Percentiles rank a stretch among this genome's conserved stretches.
Evolutionary conservation across 768 basidiomycete species (phyloP).

Genomic region (Pleurotus tuoliensis): DNA sequence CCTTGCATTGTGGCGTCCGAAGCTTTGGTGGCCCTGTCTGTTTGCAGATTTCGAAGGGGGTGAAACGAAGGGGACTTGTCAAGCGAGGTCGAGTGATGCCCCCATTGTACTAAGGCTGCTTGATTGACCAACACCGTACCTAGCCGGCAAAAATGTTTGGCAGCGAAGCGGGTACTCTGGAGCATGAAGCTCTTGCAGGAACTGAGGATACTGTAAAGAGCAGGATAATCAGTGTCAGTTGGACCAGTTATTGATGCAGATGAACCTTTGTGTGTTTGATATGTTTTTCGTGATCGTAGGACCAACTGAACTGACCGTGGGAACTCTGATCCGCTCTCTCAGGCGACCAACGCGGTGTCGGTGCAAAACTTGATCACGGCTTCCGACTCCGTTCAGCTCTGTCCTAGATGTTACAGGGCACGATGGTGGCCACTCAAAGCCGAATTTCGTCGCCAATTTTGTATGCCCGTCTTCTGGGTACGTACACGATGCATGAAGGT

Average conservation of each 20-base stretch:
- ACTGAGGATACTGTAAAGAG: not conserved
- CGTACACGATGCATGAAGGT: no score
- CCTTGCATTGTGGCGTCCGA: not conserved
- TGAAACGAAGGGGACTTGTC: not conserved
- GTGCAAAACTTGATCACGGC: no score
- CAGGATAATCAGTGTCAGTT: slow-evolving; percentile 1
- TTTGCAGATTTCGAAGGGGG: not conserved
- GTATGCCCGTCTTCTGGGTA: no score
- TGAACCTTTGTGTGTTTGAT: slow-evolving; percentile 1
- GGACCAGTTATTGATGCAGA: not conserved
- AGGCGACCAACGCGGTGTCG: no score
- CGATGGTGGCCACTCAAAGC: no score
- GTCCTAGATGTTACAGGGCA: no score
- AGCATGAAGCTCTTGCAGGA: not conserved
- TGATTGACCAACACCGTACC: not conserved
- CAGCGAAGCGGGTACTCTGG: not conserved
- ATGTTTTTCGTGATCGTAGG: not conserved
- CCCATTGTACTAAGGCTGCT: not conserved
- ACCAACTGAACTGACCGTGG: not conserved
- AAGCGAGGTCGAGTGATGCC: not conserved
- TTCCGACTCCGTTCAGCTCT: no score
- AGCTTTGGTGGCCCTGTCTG: not conserved
- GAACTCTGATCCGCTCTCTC: not conserved
- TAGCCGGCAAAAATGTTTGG: not conserved
- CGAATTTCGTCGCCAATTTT: no score